Conservation (phyloP, 1,284 basidiomycete genomes). For the Naganishia cerealis region DNA sequence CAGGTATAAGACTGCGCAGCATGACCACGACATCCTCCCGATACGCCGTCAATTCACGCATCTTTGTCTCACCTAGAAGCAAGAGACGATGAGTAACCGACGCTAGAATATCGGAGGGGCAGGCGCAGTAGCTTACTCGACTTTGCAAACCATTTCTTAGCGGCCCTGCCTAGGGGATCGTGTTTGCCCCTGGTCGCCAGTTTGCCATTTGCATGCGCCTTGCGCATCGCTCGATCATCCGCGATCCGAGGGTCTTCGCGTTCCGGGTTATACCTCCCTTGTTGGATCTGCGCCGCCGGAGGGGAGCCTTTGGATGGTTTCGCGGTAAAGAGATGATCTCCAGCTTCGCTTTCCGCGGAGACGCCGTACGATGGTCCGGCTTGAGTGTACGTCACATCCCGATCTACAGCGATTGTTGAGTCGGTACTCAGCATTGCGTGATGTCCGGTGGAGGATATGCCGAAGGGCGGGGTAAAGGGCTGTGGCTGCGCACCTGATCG, state of each 20-base stretch:
- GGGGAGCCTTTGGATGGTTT: neutral
- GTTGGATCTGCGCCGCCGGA: conserved; percentile 3
- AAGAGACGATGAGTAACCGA: neutral
- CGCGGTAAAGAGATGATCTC: neutral
- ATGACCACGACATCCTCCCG: conserved; percentile 22
- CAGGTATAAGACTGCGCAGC: conserved; percentile 13
- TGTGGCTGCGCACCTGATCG: conserved; percentile 21
- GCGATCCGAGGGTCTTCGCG: conserved; percentile 12
- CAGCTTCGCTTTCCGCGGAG: conserved; percentile 7
- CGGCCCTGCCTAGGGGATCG: conserved; percentile 16
- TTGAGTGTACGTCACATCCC: neutral
- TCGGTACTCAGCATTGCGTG: conserved; percentile 25
- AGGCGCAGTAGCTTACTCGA: conserved; percentile 4
- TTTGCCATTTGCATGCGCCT: conserved; percentile 24
- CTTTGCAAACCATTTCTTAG: conserved; percentile 24
- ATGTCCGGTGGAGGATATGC: neutral
- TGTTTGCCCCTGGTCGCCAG: conserved; percentile 8
- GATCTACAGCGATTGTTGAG: conserved; percentile 17
- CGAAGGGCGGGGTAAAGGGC: neutral
- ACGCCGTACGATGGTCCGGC: conserved; percentile 1
- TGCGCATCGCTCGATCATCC: conserved; percentile 9
- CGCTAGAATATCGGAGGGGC: neutral
- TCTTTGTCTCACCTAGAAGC: conserved; percentile 20
- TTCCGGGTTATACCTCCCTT: conserved; percentile 13
- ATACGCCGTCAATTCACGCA: conserved; percentile 24